Conservation (phyloP, 2,329 filamentous ascomycete genomes). For the Fusarium liriodendri region DNA sequence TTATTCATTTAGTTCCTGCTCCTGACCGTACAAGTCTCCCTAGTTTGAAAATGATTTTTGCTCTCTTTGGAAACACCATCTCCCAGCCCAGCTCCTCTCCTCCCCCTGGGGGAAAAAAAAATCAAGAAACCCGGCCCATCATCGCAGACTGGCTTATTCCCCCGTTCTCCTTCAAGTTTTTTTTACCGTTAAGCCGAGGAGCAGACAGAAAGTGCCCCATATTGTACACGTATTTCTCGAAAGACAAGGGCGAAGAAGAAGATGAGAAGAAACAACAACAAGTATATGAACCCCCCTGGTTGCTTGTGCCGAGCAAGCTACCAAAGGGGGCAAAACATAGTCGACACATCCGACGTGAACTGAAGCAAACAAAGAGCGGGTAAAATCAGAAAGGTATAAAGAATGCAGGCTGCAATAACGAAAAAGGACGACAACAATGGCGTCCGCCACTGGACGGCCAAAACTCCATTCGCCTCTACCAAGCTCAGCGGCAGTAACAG, state of each 20-base stretch:
- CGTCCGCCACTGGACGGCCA: conserved; percentile 29
- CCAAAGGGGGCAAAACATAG: background rate
- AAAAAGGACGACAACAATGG: conserved; percentile 33
- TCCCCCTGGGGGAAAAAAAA: background rate
- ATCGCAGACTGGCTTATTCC: background rate
- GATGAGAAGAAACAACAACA: conserved; percentile 27
- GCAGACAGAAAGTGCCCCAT: conserved; percentile 29
- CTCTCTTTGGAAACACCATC: conserved; percentile 21
- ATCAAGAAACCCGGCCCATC: conserved; percentile 20
- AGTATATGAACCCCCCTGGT: conserved; percentile 9
- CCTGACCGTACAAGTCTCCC: conserved; percentile 23
- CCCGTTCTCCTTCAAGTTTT: conserved; percentile 9
- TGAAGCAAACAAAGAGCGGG: conserved; percentile 19
- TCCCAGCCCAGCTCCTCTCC: conserved; percentile 27
- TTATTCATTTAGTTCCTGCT: conserved; percentile 43
- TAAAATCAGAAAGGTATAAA: conserved; percentile 32
- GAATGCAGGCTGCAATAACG: conserved; percentile 17
- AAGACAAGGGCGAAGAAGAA: conserved; percentile 34
- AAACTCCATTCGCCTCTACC: conserved; percentile 44
- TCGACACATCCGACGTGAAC: conserved; percentile 22
- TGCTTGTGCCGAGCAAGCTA: conserved; percentile 21
- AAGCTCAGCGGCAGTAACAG: conserved; percentile 21
- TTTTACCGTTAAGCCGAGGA: conserved; percentile 13
- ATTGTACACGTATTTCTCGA: conserved; percentile 38
- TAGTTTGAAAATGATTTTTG: conserved; percentile 9